phyloP scores from a whole-genome alignment of 495 filamentous ascomycete genomes.

The Penicillium dipodomyicola region DNA sequence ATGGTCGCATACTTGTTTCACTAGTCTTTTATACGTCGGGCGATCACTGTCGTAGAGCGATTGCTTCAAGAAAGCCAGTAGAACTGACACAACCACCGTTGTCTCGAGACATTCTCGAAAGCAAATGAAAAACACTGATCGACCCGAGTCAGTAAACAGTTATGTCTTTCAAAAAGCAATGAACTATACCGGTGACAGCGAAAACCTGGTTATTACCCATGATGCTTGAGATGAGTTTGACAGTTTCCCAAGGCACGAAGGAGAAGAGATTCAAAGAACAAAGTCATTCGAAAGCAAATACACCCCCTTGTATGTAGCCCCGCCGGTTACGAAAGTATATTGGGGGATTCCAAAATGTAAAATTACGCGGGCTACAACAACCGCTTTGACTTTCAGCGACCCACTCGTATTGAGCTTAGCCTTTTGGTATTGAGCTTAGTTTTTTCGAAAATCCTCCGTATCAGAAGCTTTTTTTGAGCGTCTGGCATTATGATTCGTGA shows the following conservation, averaged over 20 bases:
- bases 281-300: not conserved
- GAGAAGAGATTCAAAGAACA: not conserved
- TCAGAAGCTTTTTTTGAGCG: not conserved
- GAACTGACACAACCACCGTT: slow-evolving; percentile 75
- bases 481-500: not conserved
- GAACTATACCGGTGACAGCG: not conserved
- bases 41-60: slow-evolving; percentile 60
- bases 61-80: slow-evolving; percentile 79
- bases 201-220: slow-evolving; percentile 15
- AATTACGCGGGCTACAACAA: not conserved
- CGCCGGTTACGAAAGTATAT: not conserved
- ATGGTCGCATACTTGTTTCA: slow-evolving; percentile 59
- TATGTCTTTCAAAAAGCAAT: not conserved
- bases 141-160: not conserved
- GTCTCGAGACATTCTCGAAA: slow-evolving; percentile 84
- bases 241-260: not conserved
- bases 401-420: not conserved
- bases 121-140: slow-evolving; percentile 73
- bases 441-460: not conserved
- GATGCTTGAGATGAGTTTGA: not conserved
- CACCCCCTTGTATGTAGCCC: not conserved
- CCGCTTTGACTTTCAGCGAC: not conserved
- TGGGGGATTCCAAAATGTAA: not conserved
- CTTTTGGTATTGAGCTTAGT: not conserved
- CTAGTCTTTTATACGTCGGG: slow-evolving; percentile 62